A percentile compares a stretch with the other conserved stretches of the same genome.
phyloP scores from a whole-genome alignment of 2,329 filamentous ascomycete genomes.

The Blastomyces silverae region DNA sequence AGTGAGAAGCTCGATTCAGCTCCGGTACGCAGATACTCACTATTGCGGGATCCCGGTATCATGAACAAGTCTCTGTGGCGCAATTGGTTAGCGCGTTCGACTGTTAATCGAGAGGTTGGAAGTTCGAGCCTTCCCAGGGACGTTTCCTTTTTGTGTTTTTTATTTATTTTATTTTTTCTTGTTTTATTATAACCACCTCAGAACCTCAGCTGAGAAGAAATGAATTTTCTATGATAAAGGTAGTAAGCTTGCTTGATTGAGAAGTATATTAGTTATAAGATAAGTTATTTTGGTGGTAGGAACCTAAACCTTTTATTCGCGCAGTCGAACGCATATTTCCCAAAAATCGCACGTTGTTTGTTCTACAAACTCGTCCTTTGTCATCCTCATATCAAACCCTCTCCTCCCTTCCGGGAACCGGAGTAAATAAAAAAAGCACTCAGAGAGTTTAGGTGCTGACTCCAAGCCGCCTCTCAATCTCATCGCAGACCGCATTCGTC shows the following conservation, averaged over 20 bases:
- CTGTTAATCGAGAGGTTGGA: conserved; percentile 31
- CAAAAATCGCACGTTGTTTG: neutral
- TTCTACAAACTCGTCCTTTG: neutral
- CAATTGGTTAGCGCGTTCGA: conserved; percentile 17
- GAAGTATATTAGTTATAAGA: too few relatives aligned
- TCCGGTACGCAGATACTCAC: neutral
- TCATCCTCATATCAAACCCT: neutral
- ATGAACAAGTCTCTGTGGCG: conserved; percentile 10
- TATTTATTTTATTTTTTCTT: neutral
- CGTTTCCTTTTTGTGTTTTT: conserved; percentile 17
- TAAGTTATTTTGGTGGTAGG: neutral
- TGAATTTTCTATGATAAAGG: too few relatives aligned
- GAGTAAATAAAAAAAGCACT: neutral
- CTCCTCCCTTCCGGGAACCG: neutral
- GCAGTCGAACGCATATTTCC: neutral
- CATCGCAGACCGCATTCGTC: conserved; percentile 51
- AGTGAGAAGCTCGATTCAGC: too few relatives aligned
- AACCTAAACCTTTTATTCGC: neutral
- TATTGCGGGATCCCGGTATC: neutral
- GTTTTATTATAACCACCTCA: too few relatives aligned
- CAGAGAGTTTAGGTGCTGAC: neutral
- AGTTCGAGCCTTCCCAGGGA: conserved; percentile 40
- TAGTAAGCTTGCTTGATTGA: too few relatives aligned
- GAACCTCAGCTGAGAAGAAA: too few relatives aligned
- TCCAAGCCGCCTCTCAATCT: conserved; percentile 40